Base-by-base conservation (phyloP, 202 grass and related monocot species). In the Sporobolus alterniflorus region DNA sequence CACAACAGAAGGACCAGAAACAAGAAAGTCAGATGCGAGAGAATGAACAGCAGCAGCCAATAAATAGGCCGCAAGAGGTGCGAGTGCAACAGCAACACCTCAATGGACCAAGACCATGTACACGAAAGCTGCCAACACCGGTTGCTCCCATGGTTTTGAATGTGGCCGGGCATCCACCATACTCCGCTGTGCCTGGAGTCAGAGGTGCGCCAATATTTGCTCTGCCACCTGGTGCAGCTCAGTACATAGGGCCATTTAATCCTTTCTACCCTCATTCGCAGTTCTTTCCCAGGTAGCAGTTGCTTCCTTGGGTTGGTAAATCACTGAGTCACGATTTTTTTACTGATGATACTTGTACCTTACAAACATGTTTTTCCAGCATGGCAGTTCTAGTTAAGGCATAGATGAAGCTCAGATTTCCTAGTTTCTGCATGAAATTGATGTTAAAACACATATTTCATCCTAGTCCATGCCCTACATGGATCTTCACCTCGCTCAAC, bases 211-310 rank as follows among this genome's bases (percentile, higher is more conserved):
- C 62, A 14, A 11, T 46, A 30, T 36, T 64, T 30, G 56, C 20
- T 30, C 65, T 34, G 31, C 70, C 63, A 61, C 8, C 21, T 36
- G 52, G 43, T 43, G 69, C 72, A 39, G 47, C 41, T 67, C 70
- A 28, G 29, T 68, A 81, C 65, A 39, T 39, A 5, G 36, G 44
- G 33, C 15, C 32, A 22, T 69, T 40, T 36, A 71, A 84, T 57
- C 76, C 64, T 21, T 57, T 65, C 0, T 71, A 57, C 56, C n/a
- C 0, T 6, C 54, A 51, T 50, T 44, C 54, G 0, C 21, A 85
- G 7, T 78, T 83, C 36, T 75, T 69, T 43, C 50, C 80, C 22
- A 34, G 57, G 28, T 90, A 79, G 68, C 73, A 62, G 20, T 25
- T 57, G 39, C 61, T 48, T 73, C 30, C n/a, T 34, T 51, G 48